These are phyloP conservation scores for Bretziella fagacearum DNA, from an alignment of 2,329 filamentous ascomycete genomes.

Conservation along the genomic window DNA sequence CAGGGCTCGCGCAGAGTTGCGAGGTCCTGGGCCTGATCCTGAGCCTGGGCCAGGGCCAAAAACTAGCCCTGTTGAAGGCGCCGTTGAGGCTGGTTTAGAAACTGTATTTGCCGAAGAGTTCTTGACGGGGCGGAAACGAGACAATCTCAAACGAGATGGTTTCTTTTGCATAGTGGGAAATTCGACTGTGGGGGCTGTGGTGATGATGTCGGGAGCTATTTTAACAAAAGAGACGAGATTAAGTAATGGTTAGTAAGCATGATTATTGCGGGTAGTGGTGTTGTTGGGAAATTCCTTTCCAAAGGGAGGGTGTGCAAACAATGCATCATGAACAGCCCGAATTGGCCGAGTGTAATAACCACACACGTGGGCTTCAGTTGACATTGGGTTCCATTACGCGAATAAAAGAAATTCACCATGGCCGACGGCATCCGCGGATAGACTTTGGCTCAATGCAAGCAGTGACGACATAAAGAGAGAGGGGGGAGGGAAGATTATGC, in stretches of 20 bases:
- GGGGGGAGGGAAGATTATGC: no score
- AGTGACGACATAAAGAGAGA: no score
- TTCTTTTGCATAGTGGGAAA: constrained; percentile 37
- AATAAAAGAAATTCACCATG: no score
- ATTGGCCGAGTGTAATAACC: no score
- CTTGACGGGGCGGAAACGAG: constrained; percentile 35
- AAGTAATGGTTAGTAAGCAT: background rate
- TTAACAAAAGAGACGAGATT: background rate
- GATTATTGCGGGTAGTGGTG: no score
- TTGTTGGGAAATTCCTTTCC: background rate
- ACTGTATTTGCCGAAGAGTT: constrained; percentile 23
- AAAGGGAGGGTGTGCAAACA: background rate
- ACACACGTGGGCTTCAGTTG: no score
- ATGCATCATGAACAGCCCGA: background rate
- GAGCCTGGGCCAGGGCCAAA: constrained; percentile 1
- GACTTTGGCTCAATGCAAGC: background rate
- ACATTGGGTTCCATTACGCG: no score
- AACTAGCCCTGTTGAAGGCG: constrained; percentile 1
- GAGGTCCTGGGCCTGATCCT: constrained; percentile 8
- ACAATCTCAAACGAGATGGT: constrained; percentile 36
- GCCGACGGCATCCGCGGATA: no score
- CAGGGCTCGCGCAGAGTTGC: constrained; percentile 10
- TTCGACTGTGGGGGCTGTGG: constrained; percentile 68
- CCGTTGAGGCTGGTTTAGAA: background rate
- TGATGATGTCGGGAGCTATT: constrained; percentile 62